Base-by-base conservation (phyloP, 1,284 basidiomycete species). In the Inonotus hispidus region DNA sequence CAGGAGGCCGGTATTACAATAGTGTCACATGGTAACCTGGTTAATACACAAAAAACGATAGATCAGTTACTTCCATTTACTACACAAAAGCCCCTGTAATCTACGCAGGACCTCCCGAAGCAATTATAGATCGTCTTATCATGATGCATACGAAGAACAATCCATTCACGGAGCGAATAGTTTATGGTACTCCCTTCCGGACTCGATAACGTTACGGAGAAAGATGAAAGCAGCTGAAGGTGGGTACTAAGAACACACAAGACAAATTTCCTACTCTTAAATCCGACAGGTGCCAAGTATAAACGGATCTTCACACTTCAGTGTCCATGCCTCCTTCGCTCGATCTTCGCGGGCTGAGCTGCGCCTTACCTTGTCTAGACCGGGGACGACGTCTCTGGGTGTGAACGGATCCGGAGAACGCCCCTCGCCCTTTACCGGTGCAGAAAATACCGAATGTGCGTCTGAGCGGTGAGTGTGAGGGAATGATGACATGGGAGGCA, bases 401-500 rank as follows among this genome's bases (percentile, higher is more conserved):
- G 19, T 35, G 43, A 21, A 49, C 46, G 3, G 58, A 47, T 39
- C 55, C 55, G 19, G 47, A 58, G 49, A 58, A 56, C 19, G 60
- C 58, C 5, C 62, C 62, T 23, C 62, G 52, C 7, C 58, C 62
- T 32, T 58, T 59, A n/a, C 62, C 58, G 7, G 62, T 63, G 37
- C 62, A 63, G 39, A 63, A 63, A 19, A 63, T 63, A 5, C 62
- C 62, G 29, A 63, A 60, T 2, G 58, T 50, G 35, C 52, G 56
- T 7, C 53, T 50, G 14, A 62, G 37, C 5, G 61, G 61, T 23
- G 61, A 62, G 25, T 47, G 49, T 14, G 61, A 29, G 2, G 61
- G 60, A n/a, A 61, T 35, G 27, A 55, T 7, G 35, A 59, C 37
- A 21, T 37, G 45, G 11, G 25, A 16, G 21, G 56, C 13, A 25